phyloP scores from a whole-genome alignment of 2,329 filamentous ascomycete species.

The Chaetomium strumarium region DNA sequence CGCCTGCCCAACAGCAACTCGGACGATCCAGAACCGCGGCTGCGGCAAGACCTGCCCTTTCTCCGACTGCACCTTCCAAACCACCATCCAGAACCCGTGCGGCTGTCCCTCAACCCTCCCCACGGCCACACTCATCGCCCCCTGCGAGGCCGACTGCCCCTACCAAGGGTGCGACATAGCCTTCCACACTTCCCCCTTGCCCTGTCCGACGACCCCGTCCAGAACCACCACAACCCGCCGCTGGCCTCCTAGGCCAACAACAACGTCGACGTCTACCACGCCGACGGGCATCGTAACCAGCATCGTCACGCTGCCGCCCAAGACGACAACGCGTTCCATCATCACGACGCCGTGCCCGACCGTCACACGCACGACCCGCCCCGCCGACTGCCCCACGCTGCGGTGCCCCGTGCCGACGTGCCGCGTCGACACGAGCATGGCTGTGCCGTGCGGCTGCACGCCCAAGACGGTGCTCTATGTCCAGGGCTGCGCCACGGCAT shows the following conservation, averaged over 20 bases:
- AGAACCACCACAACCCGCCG: slow-evolving; percentile 16
- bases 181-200: slow-evolving; percentile 22
- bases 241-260: background rate
- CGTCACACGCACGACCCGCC: slow-evolving; percentile 31
- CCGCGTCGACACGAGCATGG: slow-evolving; percentile 26
- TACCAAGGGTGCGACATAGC: slow-evolving; percentile 28
- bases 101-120: slow-evolving; percentile 26
- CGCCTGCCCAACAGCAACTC: slow-evolving; percentile 27
- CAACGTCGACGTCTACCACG: slow-evolving; percentile 18
- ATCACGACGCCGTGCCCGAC: slow-evolving; percentile 28
- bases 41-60: slow-evolving; percentile 25
- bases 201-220: slow-evolving; percentile 22
- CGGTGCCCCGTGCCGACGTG: slow-evolving; percentile 34
- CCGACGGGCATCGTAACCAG: slow-evolving; percentile 21
- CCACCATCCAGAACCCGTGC: slow-evolving; percentile 27
- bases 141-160: slow-evolving; percentile 27
- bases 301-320: slow-evolving; percentile 23
- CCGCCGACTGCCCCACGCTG: slow-evolving; percentile 29
- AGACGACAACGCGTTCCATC: slow-evolving; percentile 18
- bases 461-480: slow-evolving; percentile 32
- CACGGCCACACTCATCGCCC: slow-evolving; percentile 27
- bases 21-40: slow-evolving; percentile 23
- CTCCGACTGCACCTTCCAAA: slow-evolving; percentile 26
- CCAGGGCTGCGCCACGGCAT: slow-evolving; percentile 32
- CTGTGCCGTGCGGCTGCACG: slow-evolving; percentile 33